Conservation (phyloP, 2,329 filamentous ascomycete genomes). For the Alternaria brassicae region DNA sequence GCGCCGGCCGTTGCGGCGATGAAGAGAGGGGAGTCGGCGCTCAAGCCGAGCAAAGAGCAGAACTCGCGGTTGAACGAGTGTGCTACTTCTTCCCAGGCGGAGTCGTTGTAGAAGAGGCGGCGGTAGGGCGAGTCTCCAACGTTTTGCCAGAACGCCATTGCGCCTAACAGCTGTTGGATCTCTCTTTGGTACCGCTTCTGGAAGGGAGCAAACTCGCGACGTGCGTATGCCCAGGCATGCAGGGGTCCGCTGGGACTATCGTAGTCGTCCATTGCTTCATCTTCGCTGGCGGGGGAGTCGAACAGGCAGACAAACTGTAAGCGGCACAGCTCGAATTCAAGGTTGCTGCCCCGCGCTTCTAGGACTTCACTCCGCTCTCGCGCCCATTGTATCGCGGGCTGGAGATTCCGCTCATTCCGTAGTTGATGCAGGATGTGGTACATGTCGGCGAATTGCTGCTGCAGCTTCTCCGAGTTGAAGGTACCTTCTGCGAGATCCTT, state of each 20-base stretch:
- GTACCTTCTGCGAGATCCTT: constrained; percentile 61
- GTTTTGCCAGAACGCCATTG: constrained; percentile 80
- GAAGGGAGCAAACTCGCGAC: constrained; percentile 76
- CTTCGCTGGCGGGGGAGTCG: constrained; percentile 42
- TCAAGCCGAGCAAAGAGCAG: constrained; percentile 87
- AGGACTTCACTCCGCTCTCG: constrained; percentile 72
- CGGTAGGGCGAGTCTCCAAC: constrained; percentile 78
- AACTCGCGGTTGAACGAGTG: constrained; percentile 93
- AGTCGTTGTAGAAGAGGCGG: constrained; percentile 75
- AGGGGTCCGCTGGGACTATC: constrained; percentile 55
- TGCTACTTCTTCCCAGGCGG: constrained; percentile 82
- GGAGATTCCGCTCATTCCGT: constrained; percentile 72
- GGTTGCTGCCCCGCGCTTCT: constrained; percentile 83
- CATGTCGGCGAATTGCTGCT: constrained; percentile 85
- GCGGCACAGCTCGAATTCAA: constrained; percentile 93
- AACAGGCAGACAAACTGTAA: constrained; percentile 92
- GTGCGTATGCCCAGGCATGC: constrained; percentile 78
- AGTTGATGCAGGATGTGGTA: constrained; percentile 85
- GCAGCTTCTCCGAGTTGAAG: constrained; percentile 71
- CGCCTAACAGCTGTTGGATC: constrained; percentile 80
- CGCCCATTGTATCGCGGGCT: constrained; percentile 89
- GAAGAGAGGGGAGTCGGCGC: constrained; percentile 90
- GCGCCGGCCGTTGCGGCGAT: constrained; percentile 90
- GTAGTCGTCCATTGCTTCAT: constrained; percentile 57
- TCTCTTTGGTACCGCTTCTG: constrained; percentile 76